Evolutionary conservation across 2,329 filamentous ascomycete species (phyloP), one percentile per base, ranked within the genome.

Genomic region (Talaromyces atroroseus): DNA sequence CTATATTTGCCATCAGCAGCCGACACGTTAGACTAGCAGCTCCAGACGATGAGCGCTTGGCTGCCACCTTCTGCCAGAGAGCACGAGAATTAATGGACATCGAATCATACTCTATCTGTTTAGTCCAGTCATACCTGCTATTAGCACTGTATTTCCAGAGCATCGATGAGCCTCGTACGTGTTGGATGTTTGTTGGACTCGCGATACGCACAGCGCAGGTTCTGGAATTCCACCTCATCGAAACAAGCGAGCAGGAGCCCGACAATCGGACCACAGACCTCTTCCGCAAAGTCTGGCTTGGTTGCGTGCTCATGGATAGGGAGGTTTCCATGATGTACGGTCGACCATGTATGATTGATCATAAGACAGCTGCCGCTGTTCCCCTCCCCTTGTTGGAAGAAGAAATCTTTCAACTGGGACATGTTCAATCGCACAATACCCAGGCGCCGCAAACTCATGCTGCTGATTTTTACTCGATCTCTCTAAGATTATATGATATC

Each of bases 261-360:
- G 32, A 38, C 7, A 32, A 14, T 20, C 45, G 34, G 42, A 38
- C 18, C 5, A 48, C 18, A n/a, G 45, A 54, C 4, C 21, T 49
- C 8, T 16, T 54, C 14, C 52, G 52, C 18, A 38, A 20, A 49
- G 52, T 49, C 14, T 54, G 52, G 52, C 52, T 49, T 49, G 45
- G 44, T 20, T 54, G 52, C 40, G 45, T 54, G 14, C 44, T 54
- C 26, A 29, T 54, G 32, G 52, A 54, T 54, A n/a, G 52, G 14
- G 45, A 40, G 6, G 5, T 49, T 24, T 38, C 52, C 45, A 54
- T 54, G 52, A 54, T 40, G n/a, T 54, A 49, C 18, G 32, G n/a
- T 42, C 45, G 44, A 26, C 26, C 52, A 42, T 49, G 44, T 16
- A 49, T 48, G 45, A 54, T 54, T 20, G 45, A 29, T n/a, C 45